These are phyloP conservation scores for Incumbomyces delicatus DNA, from an alignment of 2,329 filamentous ascomycete species.

Conservation along the genomic window DNA sequence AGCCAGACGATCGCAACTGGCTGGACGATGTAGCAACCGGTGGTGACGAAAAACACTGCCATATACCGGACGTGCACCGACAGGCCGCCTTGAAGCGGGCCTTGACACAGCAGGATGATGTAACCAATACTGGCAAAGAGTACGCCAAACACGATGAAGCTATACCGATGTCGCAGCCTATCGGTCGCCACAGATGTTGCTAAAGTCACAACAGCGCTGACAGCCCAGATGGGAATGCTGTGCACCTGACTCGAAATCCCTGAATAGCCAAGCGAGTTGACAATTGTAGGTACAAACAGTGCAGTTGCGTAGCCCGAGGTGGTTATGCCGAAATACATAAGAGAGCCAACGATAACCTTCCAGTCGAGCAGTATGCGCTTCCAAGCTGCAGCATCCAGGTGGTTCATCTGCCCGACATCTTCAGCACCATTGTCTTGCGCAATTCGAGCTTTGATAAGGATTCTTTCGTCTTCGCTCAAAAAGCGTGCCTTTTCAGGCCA, in stretches of 20 bases:
- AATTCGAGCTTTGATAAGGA: conserved; percentile 44
- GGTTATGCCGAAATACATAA: conserved; percentile 62
- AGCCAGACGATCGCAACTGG: conserved; percentile 30
- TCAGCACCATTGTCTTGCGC: conserved; percentile 47
- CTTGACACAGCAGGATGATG: too few species aligned
- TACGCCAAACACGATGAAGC: too few species aligned
- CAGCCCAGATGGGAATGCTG: too few species aligned
- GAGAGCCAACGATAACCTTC: conserved; percentile 63
- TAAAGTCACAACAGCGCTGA: too few species aligned
- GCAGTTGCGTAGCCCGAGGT: conserved; percentile 58
- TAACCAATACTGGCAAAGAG: too few species aligned
- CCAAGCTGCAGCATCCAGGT: too few species aligned
- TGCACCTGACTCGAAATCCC: too few species aligned
- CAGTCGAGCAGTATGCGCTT: conserved; percentile 67
- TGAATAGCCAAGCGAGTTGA: conserved; percentile 58
- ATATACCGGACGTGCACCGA: too few species aligned
- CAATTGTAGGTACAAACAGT: conserved; percentile 71
- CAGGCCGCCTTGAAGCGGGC: too few species aligned
- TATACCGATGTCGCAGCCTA: too few species aligned
- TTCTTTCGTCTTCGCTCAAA: conserved; percentile 37
- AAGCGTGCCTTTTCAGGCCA: conserved; percentile 36
- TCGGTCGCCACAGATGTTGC: too few species aligned
- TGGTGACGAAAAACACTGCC: too few species aligned
- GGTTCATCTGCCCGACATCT: conserved; percentile 57
- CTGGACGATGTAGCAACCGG: conserved; percentile 20